Base-by-base conservation (phyloP, 768 basidiomycete genomes). In the Suillus discolor region DNA sequence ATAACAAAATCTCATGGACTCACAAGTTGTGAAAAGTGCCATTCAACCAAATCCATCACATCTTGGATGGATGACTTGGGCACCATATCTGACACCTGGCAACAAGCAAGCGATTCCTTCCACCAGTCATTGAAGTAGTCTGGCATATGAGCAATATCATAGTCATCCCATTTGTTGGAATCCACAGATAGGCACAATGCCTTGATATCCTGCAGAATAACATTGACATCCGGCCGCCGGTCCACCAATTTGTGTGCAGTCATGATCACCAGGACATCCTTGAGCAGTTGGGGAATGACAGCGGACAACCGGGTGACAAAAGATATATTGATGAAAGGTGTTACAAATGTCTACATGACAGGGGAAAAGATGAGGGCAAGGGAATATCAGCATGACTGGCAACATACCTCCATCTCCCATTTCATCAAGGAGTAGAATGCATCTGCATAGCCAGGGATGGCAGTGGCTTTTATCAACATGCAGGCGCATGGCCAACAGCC, bases 91-190 rank as follows among this genome's bases (percentile, higher is more conserved):
- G 34, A n/a, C 4, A 55, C 54, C 54, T 31, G 20, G 34, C 34
- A 55, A 36, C 4, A 34, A 13, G 5, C 34, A 36, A 55, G 54
- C 2, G 4, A 13, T 13, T n/a, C 54, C 34, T n/a, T 55, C 54
- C 54, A 55, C 54, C 54, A 55, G 34, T 11, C 34, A 55, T 55
- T 55, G 20, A 55, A 55, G 54, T 36, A 55, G 31, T 55, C 51
- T 0, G 15, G 54, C 20, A 36, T n/a, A n/a, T 7, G 20, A 55
- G 34, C 54, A 55, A 55, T 55, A 2, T 55, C 34, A 55, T 55
- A 55, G 9, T 36, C 20, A n/a, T 55, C 31, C 2, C 11, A n/a
- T 7, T 1, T 3, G 12, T 28, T 28, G 0, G 25, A 53, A 28
- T 53, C 2, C 0, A 3, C 34, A 55, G 54, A 34, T 0, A 36